A percentile compares a stretch with the other conserved stretches of the same genome.
These are phyloP conservation scores for Mycena pura DNA, from an alignment of 768 basidiomycete genomes.

Conservation along the genomic window DNA sequence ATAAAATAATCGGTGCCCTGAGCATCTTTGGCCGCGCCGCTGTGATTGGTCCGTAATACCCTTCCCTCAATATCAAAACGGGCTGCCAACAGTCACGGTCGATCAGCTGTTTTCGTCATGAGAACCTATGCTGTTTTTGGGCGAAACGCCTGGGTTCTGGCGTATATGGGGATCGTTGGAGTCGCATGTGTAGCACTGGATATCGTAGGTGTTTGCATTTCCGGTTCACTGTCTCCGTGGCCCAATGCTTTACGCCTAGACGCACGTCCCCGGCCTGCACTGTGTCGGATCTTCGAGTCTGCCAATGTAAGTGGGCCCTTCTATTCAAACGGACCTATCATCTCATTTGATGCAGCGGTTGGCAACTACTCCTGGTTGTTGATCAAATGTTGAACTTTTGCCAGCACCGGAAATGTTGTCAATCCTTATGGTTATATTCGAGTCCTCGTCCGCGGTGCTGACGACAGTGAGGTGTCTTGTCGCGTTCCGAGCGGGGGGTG, in stretches of 20 bases:
- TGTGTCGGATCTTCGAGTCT: slow-evolving; percentile 33
- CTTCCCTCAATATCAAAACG: not conserved
- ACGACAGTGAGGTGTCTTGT: slow-evolving; percentile 33
- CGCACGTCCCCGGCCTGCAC: slow-evolving; percentile 29
- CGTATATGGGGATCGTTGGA: slow-evolving; percentile 32
- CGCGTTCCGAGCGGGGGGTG: slow-evolving; percentile 27
- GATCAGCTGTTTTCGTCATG: slow-evolving; percentile 12
- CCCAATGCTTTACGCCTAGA: slow-evolving; percentile 18
- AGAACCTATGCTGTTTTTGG: slow-evolving; percentile 37
- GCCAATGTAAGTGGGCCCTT: slow-evolving; percentile 24
- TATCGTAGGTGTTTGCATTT: slow-evolving; percentile 29
- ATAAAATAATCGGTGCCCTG: slow-evolving; percentile 14
- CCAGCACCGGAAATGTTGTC: slow-evolving; percentile 36
- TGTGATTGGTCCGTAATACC: slow-evolving; percentile 10
- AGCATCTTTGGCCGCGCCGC: slow-evolving; percentile 13
- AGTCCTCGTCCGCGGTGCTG: slow-evolving; percentile 32
- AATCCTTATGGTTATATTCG: slow-evolving; percentile 37
- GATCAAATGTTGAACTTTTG: too few species aligned
- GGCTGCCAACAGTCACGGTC: slow-evolving; percentile 1
- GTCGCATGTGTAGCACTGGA: slow-evolving; percentile 31
- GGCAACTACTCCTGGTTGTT: not conserved
- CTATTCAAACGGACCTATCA: not conserved
- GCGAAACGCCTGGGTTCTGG: slow-evolving; percentile 26
- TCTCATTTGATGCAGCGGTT: slow-evolving; percentile 2
- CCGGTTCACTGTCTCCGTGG: not conserved